Percentiles rank a stretch among this genome's conserved stretches.
Evolutionary conservation across 495 filamentous ascomycete genomes (phyloP).

Genomic region (Neurospora sp.): DNA sequence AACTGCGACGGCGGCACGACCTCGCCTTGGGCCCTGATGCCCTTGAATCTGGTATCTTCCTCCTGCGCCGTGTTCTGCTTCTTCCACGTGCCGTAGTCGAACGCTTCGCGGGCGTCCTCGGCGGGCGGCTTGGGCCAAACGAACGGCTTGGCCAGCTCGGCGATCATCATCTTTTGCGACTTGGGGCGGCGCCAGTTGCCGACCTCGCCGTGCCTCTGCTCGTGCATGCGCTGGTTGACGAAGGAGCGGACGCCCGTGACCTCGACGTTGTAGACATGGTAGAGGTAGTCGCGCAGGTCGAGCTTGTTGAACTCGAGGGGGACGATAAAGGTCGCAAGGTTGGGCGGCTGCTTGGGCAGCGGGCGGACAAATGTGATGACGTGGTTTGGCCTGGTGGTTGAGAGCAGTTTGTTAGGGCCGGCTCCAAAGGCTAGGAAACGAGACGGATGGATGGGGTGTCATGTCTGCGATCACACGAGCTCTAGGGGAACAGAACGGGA

Average conservation of each 20-base stretch:
- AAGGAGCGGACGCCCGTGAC: constrained; percentile 65
- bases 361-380: constrained; percentile 61
- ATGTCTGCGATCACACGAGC: not conserved
- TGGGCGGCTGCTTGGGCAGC: constrained; percentile 58
- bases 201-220: constrained; percentile 31
- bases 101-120: constrained; percentile 35
- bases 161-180: constrained; percentile 80
- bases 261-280: constrained; percentile 59
- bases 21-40: constrained; percentile 10
- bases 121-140: constrained; percentile 63
- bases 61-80: constrained; percentile 26
- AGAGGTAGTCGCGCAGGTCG: constrained; percentile 83
- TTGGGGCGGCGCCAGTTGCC: constrained; percentile 48
- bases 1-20: constrained; percentile 12
- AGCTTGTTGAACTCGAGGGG: constrained; percentile 86
- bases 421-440: not conserved
- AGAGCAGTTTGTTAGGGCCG: not conserved
- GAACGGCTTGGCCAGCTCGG: constrained; percentile 75
- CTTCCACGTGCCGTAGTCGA: constrained; percentile 21
- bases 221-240: constrained; percentile 57
- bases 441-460: not conserved
- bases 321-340: constrained; percentile 74
- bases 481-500: not conserved
- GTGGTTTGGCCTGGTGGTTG: constrained; percentile 57
- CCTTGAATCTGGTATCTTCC: constrained; percentile 29